Conservation (phyloP, 495 filamentous ascomycete species). For the Trichoderma erinaceum region DNA sequence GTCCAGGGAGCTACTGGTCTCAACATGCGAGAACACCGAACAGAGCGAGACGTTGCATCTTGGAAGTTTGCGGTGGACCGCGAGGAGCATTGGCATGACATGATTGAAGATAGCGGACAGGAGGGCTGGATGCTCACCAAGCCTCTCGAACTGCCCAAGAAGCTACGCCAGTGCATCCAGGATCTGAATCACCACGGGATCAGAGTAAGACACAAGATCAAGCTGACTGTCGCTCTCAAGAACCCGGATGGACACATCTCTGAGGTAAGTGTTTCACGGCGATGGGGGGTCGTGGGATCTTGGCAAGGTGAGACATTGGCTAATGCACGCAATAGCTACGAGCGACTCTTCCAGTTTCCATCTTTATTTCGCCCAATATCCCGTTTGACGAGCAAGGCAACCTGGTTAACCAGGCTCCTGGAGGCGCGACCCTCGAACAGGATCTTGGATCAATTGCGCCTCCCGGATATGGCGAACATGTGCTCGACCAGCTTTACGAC, state of each 20-base stretch:
- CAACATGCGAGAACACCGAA: constrained; percentile 51
- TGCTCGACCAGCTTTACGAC: constrained; percentile 81
- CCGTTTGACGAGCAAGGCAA: constrained; percentile 75
- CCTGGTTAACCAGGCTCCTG: constrained; percentile 45
- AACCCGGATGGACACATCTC: constrained; percentile 93
- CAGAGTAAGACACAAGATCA: constrained; percentile 80
- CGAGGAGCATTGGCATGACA: constrained; percentile 55
- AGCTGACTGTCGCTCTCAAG: constrained; percentile 76
- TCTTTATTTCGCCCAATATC: constrained; percentile 91
- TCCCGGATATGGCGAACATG: constrained; percentile 80
- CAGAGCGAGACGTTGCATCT: constrained; percentile 53
- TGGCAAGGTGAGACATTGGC: neutral
- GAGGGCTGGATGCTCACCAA: constrained; percentile 72
- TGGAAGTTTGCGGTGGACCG: constrained; percentile 56
- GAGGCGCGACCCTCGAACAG: constrained; percentile 35
- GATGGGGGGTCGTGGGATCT: neutral
- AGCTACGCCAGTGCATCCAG: constrained; percentile 72
- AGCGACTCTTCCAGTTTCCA: constrained; percentile 74
- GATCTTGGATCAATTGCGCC: constrained; percentile 55
- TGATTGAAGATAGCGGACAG: constrained; percentile 62
- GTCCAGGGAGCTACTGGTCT: constrained; percentile 44
- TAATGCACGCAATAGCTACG: constrained; percentile 51
- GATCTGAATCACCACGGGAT: constrained; percentile 78
- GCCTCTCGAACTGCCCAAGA: constrained; percentile 66
- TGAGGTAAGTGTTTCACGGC: constrained; percentile 50